Conservation (phyloP, 306 rosid genomes). For the Quercus alba region DNA sequence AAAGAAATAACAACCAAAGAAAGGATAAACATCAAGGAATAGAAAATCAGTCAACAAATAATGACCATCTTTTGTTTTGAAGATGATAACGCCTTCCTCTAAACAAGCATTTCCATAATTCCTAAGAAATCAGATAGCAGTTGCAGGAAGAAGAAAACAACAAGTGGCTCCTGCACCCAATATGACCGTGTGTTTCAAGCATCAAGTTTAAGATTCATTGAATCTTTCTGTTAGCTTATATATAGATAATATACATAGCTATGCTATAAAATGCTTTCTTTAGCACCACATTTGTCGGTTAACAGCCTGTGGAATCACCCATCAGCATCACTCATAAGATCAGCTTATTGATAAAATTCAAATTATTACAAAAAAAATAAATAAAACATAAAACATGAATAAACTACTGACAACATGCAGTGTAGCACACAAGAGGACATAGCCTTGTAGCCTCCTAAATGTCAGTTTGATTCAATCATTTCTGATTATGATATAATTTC, state of each 20-base stretch:
- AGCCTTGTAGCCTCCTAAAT: not conserved
- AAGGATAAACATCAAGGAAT: not conserved
- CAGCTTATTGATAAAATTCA: not conserved
- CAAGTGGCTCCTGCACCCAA: not conserved
- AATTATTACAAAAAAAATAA: not conserved
- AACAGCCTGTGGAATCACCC: not conserved
- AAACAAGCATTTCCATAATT: not conserved
- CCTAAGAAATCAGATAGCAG: not conserved
- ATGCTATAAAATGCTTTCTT: not conserved
- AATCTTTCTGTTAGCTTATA: too few relatives aligned
- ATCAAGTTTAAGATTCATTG: not conserved
- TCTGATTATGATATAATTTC: not conserved
- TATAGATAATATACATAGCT: too few relatives aligned
- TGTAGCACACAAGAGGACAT: not conserved
- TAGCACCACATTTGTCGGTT: not conserved
- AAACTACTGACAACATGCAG: not conserved
- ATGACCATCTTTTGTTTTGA: not conserved
- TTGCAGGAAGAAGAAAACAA: not conserved
- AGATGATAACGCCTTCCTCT: not conserved
- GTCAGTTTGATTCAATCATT: not conserved
- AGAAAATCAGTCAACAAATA: not conserved
- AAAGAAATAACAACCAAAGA: not conserved
- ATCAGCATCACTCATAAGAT: constrained; percentile 4
- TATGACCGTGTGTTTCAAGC: not conserved
- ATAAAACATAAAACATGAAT: not conserved